Evolutionary conservation across 108 stramenopile genomes (phyloP).

Genomic region (Stephanodiscus triporus): DNA sequence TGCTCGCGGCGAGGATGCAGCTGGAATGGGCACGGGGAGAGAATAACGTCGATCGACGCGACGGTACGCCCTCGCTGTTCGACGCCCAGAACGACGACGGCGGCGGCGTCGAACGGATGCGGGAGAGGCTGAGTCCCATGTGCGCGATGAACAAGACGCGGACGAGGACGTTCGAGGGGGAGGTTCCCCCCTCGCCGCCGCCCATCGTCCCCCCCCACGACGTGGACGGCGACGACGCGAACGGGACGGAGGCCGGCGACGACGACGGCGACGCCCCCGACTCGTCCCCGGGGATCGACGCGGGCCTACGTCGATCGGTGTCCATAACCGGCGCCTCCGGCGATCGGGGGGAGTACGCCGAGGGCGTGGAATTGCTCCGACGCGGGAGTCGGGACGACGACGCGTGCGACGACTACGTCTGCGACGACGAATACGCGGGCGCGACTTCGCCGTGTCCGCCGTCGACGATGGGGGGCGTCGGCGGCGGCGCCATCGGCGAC

Average conservation of each 20-base stretch:
- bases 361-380: not conserved
- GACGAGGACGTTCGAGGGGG: slow-evolving; percentile 26
- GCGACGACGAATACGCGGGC: slow-evolving; percentile 22
- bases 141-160: slow-evolving; percentile 50
- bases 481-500: too few species aligned
- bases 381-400: not conserved
- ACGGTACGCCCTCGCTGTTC: not conserved
- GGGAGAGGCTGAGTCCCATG: slow-evolving; percentile 35
- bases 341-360: not conserved
- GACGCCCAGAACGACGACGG: slow-evolving; percentile 14
- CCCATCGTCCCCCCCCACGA: too few species aligned
- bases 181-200: too few species aligned
- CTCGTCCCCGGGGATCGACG: slow-evolving; percentile 1
- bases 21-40: slow-evolving; percentile 44
- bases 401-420: not conserved
- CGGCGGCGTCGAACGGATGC: not conserved
- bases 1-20: slow-evolving; percentile 52
- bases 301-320: not conserved
- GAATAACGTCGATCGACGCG: slow-evolving; percentile 2
- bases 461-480: not conserved
- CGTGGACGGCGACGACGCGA: not conserved
- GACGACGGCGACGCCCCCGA: slow-evolving; percentile 21
- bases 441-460: not conserved
- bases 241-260: slow-evolving; percentile 12
- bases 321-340: slow-evolving; percentile 1